Evolutionary conservation across 192 early-diverging fungal genomes (phyloP).

Genomic region (Coemansia javaensis): DNA sequence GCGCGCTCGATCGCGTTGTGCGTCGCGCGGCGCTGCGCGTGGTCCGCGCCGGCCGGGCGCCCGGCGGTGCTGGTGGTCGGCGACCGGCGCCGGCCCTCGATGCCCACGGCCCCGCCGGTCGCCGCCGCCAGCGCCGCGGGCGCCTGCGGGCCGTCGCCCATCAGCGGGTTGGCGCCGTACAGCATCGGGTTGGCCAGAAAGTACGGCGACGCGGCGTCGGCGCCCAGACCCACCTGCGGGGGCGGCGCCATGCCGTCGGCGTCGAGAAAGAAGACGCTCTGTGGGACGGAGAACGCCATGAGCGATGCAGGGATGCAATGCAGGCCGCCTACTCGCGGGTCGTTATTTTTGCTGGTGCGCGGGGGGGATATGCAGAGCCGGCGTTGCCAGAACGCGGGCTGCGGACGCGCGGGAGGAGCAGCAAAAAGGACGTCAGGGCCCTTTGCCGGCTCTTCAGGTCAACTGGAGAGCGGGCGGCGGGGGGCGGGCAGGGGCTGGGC

Average conservation of each 20-base stretch:
- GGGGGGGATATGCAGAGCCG: neutral
- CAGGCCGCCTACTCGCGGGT: too few species aligned
- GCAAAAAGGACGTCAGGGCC: too few species aligned
- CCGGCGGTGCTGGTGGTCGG: constrained; percentile 13
- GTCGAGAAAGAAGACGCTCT: constrained; percentile 32
- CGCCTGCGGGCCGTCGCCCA: constrained; percentile 8
- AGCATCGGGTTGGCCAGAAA: constrained; percentile 16
- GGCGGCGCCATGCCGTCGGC: too few species aligned
- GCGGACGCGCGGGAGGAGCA: too few species aligned
- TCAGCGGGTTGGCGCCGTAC: constrained; percentile 24
- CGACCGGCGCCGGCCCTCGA: constrained; percentile 39
- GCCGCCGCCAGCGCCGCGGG: constrained; percentile 21
- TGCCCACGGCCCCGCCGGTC: constrained; percentile 21
- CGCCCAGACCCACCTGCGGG: too few species aligned
- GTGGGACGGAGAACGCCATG: constrained; percentile 30
- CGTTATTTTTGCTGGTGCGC: neutral
- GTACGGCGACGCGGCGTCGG: constrained; percentile 15
- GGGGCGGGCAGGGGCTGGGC: neutral
- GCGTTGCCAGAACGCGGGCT: too few species aligned
- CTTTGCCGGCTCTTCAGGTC: neutral
- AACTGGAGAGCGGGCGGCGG: constrained; percentile 1
- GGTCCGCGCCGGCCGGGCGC: constrained; percentile 16
- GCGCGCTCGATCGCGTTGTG: constrained; percentile 81
- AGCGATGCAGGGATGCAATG: constrained; percentile 5
- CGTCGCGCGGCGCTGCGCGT: constrained; percentile 64